Evolutionary conservation across 2,329 filamentous ascomycete genomes (phyloP).

Genomic region (Aspergillus tanneri): DNA sequence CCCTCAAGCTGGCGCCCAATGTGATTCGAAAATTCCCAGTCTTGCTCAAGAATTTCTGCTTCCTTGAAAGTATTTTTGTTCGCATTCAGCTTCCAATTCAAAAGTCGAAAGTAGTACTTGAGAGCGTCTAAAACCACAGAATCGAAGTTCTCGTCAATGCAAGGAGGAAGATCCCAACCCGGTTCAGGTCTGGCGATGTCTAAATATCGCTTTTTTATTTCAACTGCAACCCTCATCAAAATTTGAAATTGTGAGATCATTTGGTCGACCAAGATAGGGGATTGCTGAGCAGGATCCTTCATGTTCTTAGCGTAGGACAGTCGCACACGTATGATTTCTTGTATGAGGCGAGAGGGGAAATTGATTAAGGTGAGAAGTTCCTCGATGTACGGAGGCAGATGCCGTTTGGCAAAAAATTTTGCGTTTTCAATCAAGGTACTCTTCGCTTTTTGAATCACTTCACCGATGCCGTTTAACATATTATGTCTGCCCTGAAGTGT

Average conservation of each 20-base stretch:
- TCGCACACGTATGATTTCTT: conserved; percentile 92
- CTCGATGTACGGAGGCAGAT: conserved; percentile 94
- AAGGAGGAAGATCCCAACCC: conserved; percentile 93
- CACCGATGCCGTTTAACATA: conserved; percentile 79
- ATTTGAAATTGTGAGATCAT: conserved; percentile 98
- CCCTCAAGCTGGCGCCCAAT: conserved; percentile 88
- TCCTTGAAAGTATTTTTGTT: conserved; percentile 99
- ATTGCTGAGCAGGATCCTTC: conserved; percentile 90
- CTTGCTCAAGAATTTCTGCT: conserved; percentile 92
- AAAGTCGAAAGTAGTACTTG: conserved; percentile 97
- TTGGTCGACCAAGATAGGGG: conserved; percentile 90
- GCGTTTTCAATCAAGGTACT: conserved; percentile 84
- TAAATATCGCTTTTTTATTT: conserved; percentile 87
- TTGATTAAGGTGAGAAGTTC: conserved; percentile 95
- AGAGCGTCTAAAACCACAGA: conserved; percentile 85
- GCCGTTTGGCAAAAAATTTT: conserved; percentile 77
- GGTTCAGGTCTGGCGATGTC: conserved; percentile 80
- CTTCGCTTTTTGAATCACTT: conserved; percentile 91
- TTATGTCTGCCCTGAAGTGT: conserved; percentile 80
- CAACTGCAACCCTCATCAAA: conserved; percentile 82
- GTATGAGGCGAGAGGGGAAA: conserved; percentile 91
- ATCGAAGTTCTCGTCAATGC: conserved; percentile 96
- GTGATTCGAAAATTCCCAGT: conserved; percentile 96
- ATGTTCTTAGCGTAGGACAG: conserved; percentile 90
- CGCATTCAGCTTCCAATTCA: conserved; percentile 95